Base-by-base conservation (phyloP, 148 eudicot species). In the Fagopyrum esculentum region DNA sequence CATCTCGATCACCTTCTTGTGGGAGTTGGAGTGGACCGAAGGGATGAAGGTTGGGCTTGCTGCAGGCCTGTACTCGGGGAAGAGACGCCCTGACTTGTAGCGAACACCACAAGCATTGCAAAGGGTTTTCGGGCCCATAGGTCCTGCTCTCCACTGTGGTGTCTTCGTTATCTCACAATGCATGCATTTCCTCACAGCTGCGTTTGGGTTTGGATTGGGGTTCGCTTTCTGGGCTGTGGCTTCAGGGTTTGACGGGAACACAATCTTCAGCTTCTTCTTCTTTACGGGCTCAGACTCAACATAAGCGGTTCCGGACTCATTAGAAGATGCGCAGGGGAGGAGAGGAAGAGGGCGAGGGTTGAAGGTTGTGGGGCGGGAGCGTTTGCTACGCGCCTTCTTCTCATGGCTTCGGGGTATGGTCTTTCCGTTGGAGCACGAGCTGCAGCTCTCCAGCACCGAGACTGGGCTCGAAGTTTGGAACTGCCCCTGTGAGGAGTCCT, bases 21-120 rank as follows among this genome's bases (percentile, higher is more conserved):
- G 98, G 19, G 98, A 94, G 71, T 94, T 94, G 29, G 98, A 94
- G 81, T 94, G 98, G 81, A 94, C 6, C 0, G 90, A 51, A 0
- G 98, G 96, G 6, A 87, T 80, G 30, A 94, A 94, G 0, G 97
- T 94, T 0, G 98, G 98, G 78, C 98, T 94, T 8, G 98, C 97
- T 0, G 97, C 98, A 0, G 98, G 98, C 69, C 98, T 84, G 78
- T 94, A 94, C 82, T 94, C 98, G 0, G 98, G 98, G 83, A 80
- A 94, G 74, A 94, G 96, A 10, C 98, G 83, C 6, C 98, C 98
- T 0, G 97, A 87, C 72, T 94, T 94, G 82, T 88, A 82, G 16
- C 98, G 91, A 52, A 94, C 98, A 11, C 98, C 98, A 74, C 98
- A 94, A 0, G 98, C 98, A n/a, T 94, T 94, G 83, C 98, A 94